A percentile compares a stretch with the other conserved stretches of the same genome.
Evolutionary conservation across 345 rosid genomes (phyloP).

Genomic region (Gynandropsis gynandra): DNA sequence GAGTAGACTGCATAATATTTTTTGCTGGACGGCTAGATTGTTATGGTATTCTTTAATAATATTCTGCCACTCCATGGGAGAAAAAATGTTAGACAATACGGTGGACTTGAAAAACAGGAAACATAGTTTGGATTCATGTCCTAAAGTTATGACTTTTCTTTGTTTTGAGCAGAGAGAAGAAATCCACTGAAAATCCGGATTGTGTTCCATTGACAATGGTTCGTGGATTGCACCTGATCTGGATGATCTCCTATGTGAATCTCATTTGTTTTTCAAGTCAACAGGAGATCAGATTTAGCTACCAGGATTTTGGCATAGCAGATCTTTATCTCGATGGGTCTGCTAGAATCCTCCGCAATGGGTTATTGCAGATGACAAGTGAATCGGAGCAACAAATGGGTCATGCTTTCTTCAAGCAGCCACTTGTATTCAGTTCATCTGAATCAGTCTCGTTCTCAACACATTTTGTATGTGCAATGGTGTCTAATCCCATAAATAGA

Average conservation of each 20-base stretch:
- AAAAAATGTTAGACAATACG: no score
- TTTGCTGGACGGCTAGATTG: no score
- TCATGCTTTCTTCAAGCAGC: no score
- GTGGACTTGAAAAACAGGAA: no score
- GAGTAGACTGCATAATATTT: no score
- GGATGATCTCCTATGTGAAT: slow-evolving; percentile 17
- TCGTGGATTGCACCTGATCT: slow-evolving; percentile 13
- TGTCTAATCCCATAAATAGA: slow-evolving; percentile 19
- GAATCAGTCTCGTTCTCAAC: slow-evolving; percentile 30
- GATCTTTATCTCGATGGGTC: slow-evolving; percentile 21
- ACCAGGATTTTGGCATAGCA: slow-evolving; percentile 18
- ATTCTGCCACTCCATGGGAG: no score
- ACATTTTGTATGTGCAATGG: slow-evolving; percentile 35
- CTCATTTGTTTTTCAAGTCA: slow-evolving; percentile 23
- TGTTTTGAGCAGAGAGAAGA: no score
- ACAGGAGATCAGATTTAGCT: slow-evolving; percentile 25
- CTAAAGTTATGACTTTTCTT: no score
- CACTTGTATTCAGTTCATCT: slow-evolving; percentile 32
- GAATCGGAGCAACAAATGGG: slow-evolving; percentile 43
- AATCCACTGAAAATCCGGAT: slow-evolving; percentile 3
- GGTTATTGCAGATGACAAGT: slow-evolving; percentile 51
- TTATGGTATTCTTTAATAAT: no score
- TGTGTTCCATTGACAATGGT: slow-evolving; percentile 9
- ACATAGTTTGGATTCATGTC: no score
- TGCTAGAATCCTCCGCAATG: slow-evolving; percentile 27